Conservation (phyloP, 495 filamentous ascomycete species). For the Pyronema domesticum region DNA sequence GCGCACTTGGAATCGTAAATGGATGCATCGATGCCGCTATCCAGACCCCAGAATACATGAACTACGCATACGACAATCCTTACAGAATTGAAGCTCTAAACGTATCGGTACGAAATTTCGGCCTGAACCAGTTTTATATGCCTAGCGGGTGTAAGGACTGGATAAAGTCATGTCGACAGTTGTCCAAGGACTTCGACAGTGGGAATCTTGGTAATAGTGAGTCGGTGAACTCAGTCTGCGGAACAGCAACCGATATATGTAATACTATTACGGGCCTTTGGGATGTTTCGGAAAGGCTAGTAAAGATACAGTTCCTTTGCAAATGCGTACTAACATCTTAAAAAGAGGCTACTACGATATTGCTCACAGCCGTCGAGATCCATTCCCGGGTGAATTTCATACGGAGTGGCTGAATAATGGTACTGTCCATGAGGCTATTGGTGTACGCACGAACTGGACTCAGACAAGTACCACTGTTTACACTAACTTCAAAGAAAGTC, state of each 20-base stretch:
- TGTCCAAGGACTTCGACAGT: slow-evolving; percentile 30
- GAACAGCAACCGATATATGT: slow-evolving; percentile 2
- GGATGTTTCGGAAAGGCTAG: slow-evolving; percentile 2
- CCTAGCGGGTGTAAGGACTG: slow-evolving; percentile 30
- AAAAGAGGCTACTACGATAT: slow-evolving; percentile 48
- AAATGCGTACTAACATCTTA: not conserved
- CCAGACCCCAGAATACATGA: slow-evolving; percentile 47
- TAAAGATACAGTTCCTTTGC: not conserved
- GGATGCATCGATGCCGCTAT: slow-evolving; percentile 60
- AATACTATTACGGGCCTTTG: slow-evolving; percentile 7
- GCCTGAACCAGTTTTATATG: slow-evolving; percentile 33
- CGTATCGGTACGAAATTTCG: slow-evolving; percentile 31
- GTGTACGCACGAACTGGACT: slow-evolving; percentile 50
- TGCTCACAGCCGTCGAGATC: slow-evolving; percentile 32
- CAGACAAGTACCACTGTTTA: slow-evolving; percentile 33
- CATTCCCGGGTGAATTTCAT: slow-evolving; percentile 46
- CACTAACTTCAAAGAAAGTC: slow-evolving; percentile 34
- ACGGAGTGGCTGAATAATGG: slow-evolving; percentile 46
- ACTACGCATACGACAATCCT: slow-evolving; percentile 56
- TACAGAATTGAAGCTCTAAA: slow-evolving; percentile 53
- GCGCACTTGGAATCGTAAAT: slow-evolving; percentile 45
- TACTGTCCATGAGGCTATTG: slow-evolving; percentile 44
- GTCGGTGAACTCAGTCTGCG: slow-evolving; percentile 26
- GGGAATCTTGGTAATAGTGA: slow-evolving; percentile 36
- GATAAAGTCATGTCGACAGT: slow-evolving; percentile 27